Evolutionary conservation across 78 protist genomes (phyloP), one percentile per base, ranked within the genome.

Genomic region (Speleostelium caveatum): DNA sequence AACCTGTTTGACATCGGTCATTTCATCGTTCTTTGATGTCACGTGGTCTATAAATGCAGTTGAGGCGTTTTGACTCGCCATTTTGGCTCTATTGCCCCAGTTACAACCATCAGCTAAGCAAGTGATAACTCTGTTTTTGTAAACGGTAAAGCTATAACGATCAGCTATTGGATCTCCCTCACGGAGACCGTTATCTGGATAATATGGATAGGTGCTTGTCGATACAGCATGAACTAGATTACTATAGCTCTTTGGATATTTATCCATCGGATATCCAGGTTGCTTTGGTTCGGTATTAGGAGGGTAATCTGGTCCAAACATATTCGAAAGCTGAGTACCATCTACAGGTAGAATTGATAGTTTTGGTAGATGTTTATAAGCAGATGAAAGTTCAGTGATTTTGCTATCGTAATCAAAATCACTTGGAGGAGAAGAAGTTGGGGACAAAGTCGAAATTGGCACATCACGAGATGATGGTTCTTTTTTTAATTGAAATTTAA

Each of bases 91-190:
- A 32, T 65, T 59, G 33, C 94, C 94, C 94, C 94, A 90, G 38
- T 76, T 90, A 41, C 94, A 90, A 49, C 94, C 94, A 75, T 90
- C 94, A 8, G 94, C 94, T 68, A 90, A 19, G 58, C 88, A 74
- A 10, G 78, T 33, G 22, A 90, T 68, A 7, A 90, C 56, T n/a
- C 94, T 21, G 38, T 90, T 90, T 3, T 74, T 86, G 58, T 78
- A 74, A 2, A 76, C 73, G 26, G 41, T 69, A 33, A 58, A 62
- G 19, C 75, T 74, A 22, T 76, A 90, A 22, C 83, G 71, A 49
- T 74, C 94, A 35, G 87, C 87, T n/a, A 90, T 83, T 35, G 94
- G 87, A 22, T 76, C 94, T 35, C 88, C 94, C 1, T 60, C 94
- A 28, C 94, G 41, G 8, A 39, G 66, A 0, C 58, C 32, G 7